Evolutionary conservation across 768 basidiomycete species (phyloP).

Genomic region (Cubamyces sp.): DNA sequence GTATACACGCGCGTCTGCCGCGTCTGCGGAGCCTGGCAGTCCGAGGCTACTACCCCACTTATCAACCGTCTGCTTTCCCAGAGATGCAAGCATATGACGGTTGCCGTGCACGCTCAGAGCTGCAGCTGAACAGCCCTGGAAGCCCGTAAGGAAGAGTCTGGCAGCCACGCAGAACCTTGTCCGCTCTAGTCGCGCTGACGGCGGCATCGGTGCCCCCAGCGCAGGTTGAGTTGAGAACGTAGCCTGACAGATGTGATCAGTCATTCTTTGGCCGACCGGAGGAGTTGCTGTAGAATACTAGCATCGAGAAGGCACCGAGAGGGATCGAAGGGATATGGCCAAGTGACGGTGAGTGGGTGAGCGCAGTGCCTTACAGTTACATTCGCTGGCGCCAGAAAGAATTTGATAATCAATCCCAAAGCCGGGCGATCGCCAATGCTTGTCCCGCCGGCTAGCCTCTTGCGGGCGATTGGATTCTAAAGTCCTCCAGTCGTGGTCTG

Average conservation of each 20-base stretch:
- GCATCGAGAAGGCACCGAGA: neutral
- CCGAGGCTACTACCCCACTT: neutral
- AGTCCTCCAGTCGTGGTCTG: neutral
- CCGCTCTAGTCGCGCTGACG: too few relatives aligned
- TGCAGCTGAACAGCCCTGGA: neutral
- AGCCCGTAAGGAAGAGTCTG: neutral
- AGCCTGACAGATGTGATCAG: slow-evolving; percentile 21
- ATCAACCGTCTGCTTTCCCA: neutral
- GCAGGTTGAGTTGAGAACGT: neutral
- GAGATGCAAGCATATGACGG: neutral
- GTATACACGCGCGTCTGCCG: slow-evolving; percentile 4
- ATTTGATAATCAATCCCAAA: slow-evolving; percentile 11
- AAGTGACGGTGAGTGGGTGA: too few relatives aligned
- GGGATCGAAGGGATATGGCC: neutral
- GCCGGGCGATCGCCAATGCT: slow-evolving; percentile 6
- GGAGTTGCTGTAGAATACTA: neutral
- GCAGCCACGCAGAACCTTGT: neutral
- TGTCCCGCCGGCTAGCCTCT: slow-evolving; percentile 4
- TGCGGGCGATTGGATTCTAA: slow-evolving; percentile 2
- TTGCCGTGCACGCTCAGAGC: neutral
- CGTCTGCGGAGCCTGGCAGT: slow-evolving; percentile 5
- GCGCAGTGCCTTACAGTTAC: too few relatives aligned
- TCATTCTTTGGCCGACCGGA: slow-evolving; percentile 14
- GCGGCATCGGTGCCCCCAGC: too few relatives aligned
- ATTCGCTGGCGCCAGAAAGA: slow-evolving; percentile 1